These are phyloP conservation scores for Pyricularia pennisetigena DNA, from an alignment of 2,329 filamentous ascomycete genomes.

Conservation along the genomic window DNA sequence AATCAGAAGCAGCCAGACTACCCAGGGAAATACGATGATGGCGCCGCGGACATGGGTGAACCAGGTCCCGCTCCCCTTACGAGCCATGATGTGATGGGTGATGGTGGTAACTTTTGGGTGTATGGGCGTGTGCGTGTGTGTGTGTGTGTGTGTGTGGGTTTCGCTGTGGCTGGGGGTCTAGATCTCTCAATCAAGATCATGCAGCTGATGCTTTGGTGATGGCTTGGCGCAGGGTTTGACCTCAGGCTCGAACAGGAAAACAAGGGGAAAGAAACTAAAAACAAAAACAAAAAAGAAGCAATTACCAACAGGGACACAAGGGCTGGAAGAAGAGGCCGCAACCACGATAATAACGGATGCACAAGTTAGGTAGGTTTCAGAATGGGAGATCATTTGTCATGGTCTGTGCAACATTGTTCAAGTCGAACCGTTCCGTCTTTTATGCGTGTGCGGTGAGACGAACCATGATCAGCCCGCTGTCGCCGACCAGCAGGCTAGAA, in stretches of 20 bases:
- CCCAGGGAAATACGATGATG: constrained; percentile 37
- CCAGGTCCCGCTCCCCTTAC: constrained; percentile 8
- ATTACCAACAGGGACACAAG: not conserved
- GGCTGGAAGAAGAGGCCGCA: not conserved
- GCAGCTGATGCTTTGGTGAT: not conserved
- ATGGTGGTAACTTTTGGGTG: not conserved
- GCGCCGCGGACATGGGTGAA: constrained; percentile 31
- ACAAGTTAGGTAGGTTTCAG: not conserved
- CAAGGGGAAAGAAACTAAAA: not conserved
- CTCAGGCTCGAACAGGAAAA: not conserved
- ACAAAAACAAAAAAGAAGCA: not conserved
- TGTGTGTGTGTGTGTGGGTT: not conserved
- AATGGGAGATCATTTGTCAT: not conserved
- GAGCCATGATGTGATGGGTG: not conserved
- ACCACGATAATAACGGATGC: not conserved
- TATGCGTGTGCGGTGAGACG: not conserved
- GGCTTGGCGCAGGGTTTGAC: not conserved
- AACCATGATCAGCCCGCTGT: not conserved
- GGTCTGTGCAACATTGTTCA: not conserved
- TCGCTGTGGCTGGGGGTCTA: not conserved
- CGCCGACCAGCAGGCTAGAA: not conserved
- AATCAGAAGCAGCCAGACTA: constrained; percentile 38
- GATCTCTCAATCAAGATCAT: not conserved
- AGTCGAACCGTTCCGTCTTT: not conserved
- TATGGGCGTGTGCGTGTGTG: too few relatives aligned